Conservation (phyloP, 2,329 filamentous ascomycete species). For the Xylariales sp. region DNA sequence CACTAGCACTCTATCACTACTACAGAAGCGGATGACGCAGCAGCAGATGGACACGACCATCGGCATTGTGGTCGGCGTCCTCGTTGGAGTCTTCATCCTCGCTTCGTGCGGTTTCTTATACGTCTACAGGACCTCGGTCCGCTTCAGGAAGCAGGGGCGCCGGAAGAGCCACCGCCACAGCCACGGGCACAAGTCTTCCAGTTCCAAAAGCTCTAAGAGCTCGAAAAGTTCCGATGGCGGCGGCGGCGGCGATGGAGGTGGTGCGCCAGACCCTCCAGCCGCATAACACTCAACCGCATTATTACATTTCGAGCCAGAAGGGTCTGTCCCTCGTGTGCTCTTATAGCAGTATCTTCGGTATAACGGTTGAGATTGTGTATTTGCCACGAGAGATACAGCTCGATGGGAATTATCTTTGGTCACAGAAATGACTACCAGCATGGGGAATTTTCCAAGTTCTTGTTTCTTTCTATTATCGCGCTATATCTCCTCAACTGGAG, state of each 20-base stretch:
- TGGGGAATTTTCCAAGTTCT: no score
- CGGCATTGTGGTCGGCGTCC: constrained; percentile 18
- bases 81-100: constrained; percentile 15
- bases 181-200: background rate
- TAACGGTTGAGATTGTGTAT: no score
- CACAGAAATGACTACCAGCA: no score
- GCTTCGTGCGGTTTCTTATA: constrained; percentile 14
- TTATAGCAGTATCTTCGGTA: no score
- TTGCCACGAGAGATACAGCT: no score
- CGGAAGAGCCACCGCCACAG: background rate
- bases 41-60: constrained; percentile 16
- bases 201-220: constrained; percentile 4
- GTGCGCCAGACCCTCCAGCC: background rate
- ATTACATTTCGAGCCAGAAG: no score
- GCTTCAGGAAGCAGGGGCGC: constrained; percentile 10
- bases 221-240: constrained; percentile 5
- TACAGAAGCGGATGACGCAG: constrained; percentile 12
- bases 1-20: background rate
- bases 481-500: no score
- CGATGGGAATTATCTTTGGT: no score
- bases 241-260: background rate
- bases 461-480: no score
- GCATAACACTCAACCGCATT: no score
- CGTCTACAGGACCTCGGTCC: constrained; percentile 16
- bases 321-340: no score